Evolutionary conservation across 805 yeast species (phyloP).

Genomic region (Spathaspora passalidarum): DNA sequence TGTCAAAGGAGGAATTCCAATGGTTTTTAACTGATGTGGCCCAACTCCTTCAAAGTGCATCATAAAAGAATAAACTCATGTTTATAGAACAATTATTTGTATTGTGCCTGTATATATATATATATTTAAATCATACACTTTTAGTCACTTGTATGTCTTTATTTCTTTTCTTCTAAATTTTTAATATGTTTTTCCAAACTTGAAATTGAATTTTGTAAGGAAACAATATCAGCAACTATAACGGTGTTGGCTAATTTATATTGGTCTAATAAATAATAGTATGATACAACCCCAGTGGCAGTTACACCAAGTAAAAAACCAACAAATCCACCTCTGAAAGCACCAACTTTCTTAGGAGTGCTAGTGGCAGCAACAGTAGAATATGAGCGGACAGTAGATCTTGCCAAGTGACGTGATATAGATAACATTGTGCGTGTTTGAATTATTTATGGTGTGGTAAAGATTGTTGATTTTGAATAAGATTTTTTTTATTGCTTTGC

Average conservation of each 20-base stretch:
- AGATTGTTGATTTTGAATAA: neutral
- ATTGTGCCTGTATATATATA: conserved; percentile 4
- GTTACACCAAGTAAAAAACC: conserved; percentile 81
- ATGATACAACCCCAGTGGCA: conserved; percentile 70
- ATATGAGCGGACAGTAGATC: conserved; percentile 16
- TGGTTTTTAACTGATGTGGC: conserved; percentile 22
- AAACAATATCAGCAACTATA: conserved; percentile 69
- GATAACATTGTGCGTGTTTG: neutral
- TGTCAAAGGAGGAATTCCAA: conserved; percentile 15
- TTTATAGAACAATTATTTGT: neutral
- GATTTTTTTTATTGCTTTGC: conserved; percentile 1
- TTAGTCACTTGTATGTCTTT: neutral
- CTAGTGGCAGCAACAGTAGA: conserved; percentile 21
- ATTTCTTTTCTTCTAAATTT: conserved; percentile 42
- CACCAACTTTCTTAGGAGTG: conserved; percentile 35
- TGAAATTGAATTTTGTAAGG: conserved; percentile 65
- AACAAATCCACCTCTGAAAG: conserved; percentile 51
- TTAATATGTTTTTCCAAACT: conserved; percentile 68
- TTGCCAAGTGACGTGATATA: conserved; percentile 16
- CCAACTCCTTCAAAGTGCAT: neutral
- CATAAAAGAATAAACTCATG: neutral
- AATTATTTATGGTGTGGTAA: neutral
- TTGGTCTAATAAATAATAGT: conserved; percentile 75
- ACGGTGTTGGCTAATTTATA: conserved; percentile 71
- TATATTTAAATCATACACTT: neutral